phyloP scores from a whole-genome alignment of 164 flowering plant species.

The Chimonanthus salicifolius region DNA sequence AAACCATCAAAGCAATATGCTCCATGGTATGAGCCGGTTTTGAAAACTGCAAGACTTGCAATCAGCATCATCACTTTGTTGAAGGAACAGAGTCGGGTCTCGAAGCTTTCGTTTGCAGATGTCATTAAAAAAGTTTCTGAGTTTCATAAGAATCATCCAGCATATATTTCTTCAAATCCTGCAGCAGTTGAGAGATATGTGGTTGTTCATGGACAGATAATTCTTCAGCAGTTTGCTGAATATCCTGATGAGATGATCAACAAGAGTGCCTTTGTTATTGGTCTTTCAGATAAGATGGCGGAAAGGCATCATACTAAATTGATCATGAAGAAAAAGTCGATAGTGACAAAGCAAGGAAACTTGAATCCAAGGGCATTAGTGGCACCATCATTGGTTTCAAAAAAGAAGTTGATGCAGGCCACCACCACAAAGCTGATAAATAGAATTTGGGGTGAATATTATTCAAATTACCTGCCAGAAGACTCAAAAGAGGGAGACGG shows the following conservation, averaged over 20 bases:
- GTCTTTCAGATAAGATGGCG: slow-evolving; percentile 65
- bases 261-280: slow-evolving; percentile 57
- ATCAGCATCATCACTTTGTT: slow-evolving; percentile 60
- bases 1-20: slow-evolving; percentile 92
- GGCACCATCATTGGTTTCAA: slow-evolving; percentile 24
- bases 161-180: slow-evolving; percentile 56
- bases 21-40: slow-evolving; percentile 78
- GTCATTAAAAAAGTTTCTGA: slow-evolving; percentile 56
- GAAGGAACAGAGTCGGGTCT: slow-evolving; percentile 61
- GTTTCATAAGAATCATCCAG: slow-evolving; percentile 36
- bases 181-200: slow-evolving; percentile 60
- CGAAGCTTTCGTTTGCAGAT: slow-evolving; percentile 67
- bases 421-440: slow-evolving; percentile 84
- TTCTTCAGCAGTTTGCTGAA: slow-evolving; percentile 67
- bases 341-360: slow-evolving; percentile 35
- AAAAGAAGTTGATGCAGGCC: slow-evolving; percentile 68
- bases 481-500: slow-evolving; percentile 36
- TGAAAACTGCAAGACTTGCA: slow-evolving; percentile 69
- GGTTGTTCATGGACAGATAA: slow-evolving; percentile 82
- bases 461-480: slow-evolving; percentile 67
- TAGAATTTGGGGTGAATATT: slow-evolving; percentile 86
- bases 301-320: slow-evolving; percentile 75
- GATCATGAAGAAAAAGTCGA: slow-evolving; percentile 51
- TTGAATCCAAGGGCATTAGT: slow-evolving; percentile 69
- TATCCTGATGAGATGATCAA: slow-evolving; percentile 61